Evolutionary conservation across 805 yeast species (phyloP).

Genomic region (Kuraishia piskuri): DNA sequence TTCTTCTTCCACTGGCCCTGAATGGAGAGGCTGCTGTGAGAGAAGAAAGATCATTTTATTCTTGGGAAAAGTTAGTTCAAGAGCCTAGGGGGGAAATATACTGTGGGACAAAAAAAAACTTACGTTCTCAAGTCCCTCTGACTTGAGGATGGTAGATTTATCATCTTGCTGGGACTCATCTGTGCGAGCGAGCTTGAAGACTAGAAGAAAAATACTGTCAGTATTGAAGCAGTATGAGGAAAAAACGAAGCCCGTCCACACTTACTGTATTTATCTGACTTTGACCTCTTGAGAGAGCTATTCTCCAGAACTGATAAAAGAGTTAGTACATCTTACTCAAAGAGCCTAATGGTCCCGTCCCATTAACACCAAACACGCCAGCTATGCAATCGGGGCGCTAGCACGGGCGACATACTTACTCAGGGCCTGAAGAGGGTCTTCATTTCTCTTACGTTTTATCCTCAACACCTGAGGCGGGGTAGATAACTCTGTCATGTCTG

Average conservation of each 20-base stretch:
- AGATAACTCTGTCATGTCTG: conserved; percentile 3
- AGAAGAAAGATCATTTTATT: background rate
- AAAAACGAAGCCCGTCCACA: background rate
- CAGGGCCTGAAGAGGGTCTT: conserved; percentile 84
- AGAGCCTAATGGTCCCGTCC: background rate
- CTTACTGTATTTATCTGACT: conserved; percentile 1
- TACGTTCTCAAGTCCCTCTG: background rate
- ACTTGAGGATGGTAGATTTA: background rate
- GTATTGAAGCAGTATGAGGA: too few species aligned
- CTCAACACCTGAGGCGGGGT: conserved; percentile 58
- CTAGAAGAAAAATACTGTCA: background rate
- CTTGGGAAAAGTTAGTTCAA: background rate
- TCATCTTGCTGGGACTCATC: background rate
- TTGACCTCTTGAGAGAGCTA: conserved; percentile 2
- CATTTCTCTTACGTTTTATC: conserved; percentile 78
- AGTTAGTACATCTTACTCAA: background rate
- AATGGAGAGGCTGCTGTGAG: background rate
- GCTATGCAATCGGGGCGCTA: background rate
- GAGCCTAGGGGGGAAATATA: background rate
- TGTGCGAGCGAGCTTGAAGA: conserved; percentile 1
- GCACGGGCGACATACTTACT: conserved; percentile 25
- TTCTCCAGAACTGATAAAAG: background rate
- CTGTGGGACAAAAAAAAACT: background rate
- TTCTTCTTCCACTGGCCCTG: conserved; percentile 9
- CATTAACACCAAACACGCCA: background rate